Base-by-base conservation (phyloP, 2,329 filamentous ascomycete genomes). In the Mycocentrospora acerina region DNA sequence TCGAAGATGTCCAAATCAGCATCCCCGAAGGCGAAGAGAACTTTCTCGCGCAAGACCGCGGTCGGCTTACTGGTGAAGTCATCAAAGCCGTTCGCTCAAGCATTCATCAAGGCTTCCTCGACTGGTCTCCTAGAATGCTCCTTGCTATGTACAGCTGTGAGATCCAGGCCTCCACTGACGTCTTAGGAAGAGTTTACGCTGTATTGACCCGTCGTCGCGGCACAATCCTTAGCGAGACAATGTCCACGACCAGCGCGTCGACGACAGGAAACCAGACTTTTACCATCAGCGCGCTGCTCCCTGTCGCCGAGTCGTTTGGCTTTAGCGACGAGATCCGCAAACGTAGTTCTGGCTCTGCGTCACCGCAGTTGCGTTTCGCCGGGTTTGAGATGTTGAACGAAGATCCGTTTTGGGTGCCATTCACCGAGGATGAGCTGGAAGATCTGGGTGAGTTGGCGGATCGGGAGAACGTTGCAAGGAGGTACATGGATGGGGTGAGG, bases 141-240 rank as follows among this genome's bases (percentile, higher is more conserved):
- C 81, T 98, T 29, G 93, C 93, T 35, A 97, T 97, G 89, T 98
- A 98, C 73, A 89, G 82, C 38, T 95, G 91, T 66, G 93, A 97
- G 66, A 97, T 98, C 59, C 93, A 97, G 77, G 90, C 91, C 19
- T 90, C 88, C 15, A 91, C 90, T 57, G 93, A 97, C 69, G 93
- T 97, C 28, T 82, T 98, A 4, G 93, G 93, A 15, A 85, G 89
- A 19, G 93, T 97, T 24, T 98, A 98, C 75, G 88, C 88, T 53
- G 91, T 97, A n/a, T 83, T 98, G n/a, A 96, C 91, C 22, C 85
- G 91, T 1, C 87, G 93, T 4, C 85, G 90, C 24, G 93, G 93
- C 17, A 85, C 85, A 25, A 94, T 98, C 36, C 81, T 95, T 15
- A 86, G 86, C 8, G 93, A 98, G 70, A 82, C 83, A 14, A 87